Evolutionary conservation across 176 grass and related monocot genomes (phyloP).

Genomic region (Carex kokanica): DNA sequence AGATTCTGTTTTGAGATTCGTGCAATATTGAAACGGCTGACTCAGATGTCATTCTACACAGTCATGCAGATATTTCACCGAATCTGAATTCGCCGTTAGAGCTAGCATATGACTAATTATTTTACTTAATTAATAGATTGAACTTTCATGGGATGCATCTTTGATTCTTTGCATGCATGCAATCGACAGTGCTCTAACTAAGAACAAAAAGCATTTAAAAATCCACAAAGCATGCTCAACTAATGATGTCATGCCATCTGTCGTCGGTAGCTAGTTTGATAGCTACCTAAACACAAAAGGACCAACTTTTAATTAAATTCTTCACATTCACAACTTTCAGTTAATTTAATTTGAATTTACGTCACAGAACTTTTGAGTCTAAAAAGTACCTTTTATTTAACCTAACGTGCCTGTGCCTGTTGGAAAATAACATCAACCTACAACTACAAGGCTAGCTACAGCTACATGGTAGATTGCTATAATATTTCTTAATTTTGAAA

Average conservation of each 20-base stretch:
- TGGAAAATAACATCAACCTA: background rate
- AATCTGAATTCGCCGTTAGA: no score
- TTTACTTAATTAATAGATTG: background rate
- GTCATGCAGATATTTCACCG: no score
- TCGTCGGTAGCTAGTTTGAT: background rate
- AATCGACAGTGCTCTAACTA: background rate
- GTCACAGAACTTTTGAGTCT: background rate
- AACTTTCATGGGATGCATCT: background rate
- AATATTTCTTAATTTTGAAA: no score
- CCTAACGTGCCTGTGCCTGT: background rate
- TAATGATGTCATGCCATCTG: background rate
- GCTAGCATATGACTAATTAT: no score
- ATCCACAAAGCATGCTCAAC: background rate
- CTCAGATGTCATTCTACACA: no score
- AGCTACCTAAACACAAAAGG: background rate
- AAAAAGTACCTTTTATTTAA: constrained; percentile 8
- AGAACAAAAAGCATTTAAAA: background rate
- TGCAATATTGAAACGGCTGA: no score
- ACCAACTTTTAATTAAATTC: background rate
- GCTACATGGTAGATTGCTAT: background rate
- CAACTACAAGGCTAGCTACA: background rate
- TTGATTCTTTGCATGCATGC: background rate
- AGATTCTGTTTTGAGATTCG: no score
- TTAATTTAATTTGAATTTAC: background rate
- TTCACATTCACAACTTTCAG: background rate